Percentiles rank a stretch among this genome's conserved stretches.
Conservation (phyloP, 73 alveolate species). For the Paramecium biaurelia region DNA sequence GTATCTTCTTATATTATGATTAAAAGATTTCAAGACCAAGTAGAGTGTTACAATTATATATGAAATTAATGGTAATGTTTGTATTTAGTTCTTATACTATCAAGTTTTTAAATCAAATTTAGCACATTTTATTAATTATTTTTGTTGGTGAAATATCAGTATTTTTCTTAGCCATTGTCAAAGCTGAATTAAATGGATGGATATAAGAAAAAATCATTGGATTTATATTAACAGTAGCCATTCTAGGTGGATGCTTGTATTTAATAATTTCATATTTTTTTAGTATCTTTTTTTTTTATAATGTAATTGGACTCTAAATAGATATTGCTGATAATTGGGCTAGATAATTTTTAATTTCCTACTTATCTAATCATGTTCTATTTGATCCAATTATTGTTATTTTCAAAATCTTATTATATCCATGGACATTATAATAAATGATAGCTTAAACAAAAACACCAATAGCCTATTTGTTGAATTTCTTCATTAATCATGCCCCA, state of each 20-base stretch:
- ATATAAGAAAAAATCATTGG: background rate
- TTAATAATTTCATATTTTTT: background rate
- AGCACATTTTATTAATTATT: background rate
- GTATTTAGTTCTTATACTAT: background rate
- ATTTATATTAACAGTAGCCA: background rate
- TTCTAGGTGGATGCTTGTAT: background rate
- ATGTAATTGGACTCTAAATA: background rate
- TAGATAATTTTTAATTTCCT: background rate
- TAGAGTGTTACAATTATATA: background rate
- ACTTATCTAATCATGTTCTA: background rate
- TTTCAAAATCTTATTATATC: background rate
- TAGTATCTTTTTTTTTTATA: background rate
- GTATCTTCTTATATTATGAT: background rate
- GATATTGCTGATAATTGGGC: conserved; percentile 35
- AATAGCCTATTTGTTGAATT: background rate
- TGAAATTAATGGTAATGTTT: conserved; percentile 14
- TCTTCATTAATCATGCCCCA: background rate
- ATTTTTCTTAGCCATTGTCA: background rate
- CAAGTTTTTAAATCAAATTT: background rate
- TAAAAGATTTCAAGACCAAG: background rate
- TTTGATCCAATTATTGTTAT: background rate
- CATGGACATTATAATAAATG: background rate
- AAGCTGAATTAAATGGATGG: conserved; percentile 5
- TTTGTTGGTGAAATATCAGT: conserved; percentile 8
- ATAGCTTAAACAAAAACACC: background rate